Base-by-base conservation (phyloP, 2,329 filamentous ascomycete genomes). In the Bipolaris zeicola region DNA sequence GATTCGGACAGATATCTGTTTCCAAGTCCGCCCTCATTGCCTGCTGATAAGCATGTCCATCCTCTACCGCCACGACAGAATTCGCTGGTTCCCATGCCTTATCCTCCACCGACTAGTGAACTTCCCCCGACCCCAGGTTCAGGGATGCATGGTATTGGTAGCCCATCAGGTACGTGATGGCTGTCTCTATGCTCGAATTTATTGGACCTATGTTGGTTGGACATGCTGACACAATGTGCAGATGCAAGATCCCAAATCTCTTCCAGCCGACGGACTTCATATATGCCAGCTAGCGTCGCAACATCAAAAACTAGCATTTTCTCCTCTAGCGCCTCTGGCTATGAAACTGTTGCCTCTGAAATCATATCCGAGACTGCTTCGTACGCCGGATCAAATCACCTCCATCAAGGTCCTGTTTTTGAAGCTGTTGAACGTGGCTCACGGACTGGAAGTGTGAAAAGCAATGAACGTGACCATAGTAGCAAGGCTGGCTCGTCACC, bases 281-380 rank as follows among this genome's bases (percentile, higher is more conserved):
- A 59, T 48, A 61, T 58, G 28, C 58, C 58, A 24, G 58, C 64
- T 18, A 67, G 58, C n/a, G n/a, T 41, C 11, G 53, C 50, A 22
- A 59, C 50, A 33, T 68, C 66, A 13, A 62, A 57, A 8, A 59
- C 60, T 24, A 69, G 66, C 44, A 51, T 67, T 16, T 66, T 67
- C 50, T 68, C 65, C 50, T 68, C 65, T 0, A 57, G 57, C 14
- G 34, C 50, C n/a, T 62, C 60, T 8, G 60, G 58, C 6, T 65
- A 62, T 22, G 63, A 66, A 48, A 62, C 63, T 6, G 36, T 60
- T 10, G 34, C 62, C 13, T 63, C 65, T 24, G 65, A 67, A 44
- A 55, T 57, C 33, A 62, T 55, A 48, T 54, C 55, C 13, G 52
- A 48, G 20, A 58, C 63, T 22, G 20, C 57, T 38, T 57, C 51